These are phyloP conservation scores for Rheum nobile DNA, from an alignment of 148 eudicot genomes.

Conservation along the genomic window DNA sequence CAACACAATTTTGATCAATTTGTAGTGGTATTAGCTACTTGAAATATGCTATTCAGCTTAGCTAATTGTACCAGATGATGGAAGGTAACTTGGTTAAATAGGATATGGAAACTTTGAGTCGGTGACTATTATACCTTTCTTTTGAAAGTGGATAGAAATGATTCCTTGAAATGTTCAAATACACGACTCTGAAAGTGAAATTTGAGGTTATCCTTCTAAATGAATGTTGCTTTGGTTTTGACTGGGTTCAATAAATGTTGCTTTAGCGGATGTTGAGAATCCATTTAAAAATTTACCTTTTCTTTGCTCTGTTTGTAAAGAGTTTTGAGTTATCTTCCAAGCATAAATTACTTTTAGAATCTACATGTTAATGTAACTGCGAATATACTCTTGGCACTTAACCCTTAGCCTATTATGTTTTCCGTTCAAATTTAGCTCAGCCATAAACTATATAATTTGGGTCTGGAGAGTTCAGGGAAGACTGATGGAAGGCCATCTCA, in stretches of 20 bases:
- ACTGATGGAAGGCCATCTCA: background rate
- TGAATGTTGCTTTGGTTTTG: background rate
- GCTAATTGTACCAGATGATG: background rate
- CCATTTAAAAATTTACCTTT: background rate
- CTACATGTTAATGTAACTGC: background rate
- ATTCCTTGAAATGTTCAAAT: background rate
- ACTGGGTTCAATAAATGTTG: constrained; percentile 2
- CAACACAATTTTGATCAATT: background rate
- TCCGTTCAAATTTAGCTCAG: background rate
- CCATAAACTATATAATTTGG: background rate
- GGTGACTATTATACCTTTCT: background rate
- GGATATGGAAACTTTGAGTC: background rate
- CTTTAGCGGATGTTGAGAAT: background rate
- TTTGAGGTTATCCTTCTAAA: background rate
- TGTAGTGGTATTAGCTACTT: background rate
- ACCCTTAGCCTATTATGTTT: background rate
- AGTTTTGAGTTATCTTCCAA: background rate
- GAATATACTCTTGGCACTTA: background rate
- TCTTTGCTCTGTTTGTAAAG: background rate
- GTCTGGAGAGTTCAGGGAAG: background rate
- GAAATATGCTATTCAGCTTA: background rate
- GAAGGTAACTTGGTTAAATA: background rate
- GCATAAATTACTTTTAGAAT: background rate
- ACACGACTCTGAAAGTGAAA: background rate
- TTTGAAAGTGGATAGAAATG: background rate